Evolutionary conservation across 331 rosid species (phyloP), one percentile per base, ranked within the genome.

Genomic region (Stylosanthes scabra): DNA sequence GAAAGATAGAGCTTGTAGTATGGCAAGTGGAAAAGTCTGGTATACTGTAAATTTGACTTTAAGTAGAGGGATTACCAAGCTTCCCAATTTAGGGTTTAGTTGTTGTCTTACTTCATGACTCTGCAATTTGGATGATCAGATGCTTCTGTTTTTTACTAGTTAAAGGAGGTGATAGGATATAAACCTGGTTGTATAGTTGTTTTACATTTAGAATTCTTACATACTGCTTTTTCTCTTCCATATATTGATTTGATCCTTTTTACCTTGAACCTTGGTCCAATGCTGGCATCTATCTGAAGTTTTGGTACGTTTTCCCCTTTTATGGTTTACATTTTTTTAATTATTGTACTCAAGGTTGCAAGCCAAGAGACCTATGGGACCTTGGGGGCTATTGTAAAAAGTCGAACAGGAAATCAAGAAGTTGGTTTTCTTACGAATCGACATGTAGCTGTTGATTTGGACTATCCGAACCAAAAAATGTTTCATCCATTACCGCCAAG

Each of bases 401-500:
- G 99, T 83, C 87, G 96, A 72, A 90, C 99, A 16, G 99, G 97
- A 83, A 90, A 84, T 71, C 86, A 52, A 45, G 96, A 95, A 83
- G 87, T 90, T 86, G 99, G 99, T 66, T 95, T 92, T 69, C 98
- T 95, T 54, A 95, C 99, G 50, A 95, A 95, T 80, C 90, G 99
- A 29, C 99, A 95, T 84, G 99, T 95, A 37, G 99, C 99, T 67
- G 99, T 95, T 79, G 97, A 95, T 85, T 85, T 95, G 77, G 96
- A 95, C 87, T 95, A 90, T 78, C 99, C 99, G 59, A 95, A 83
- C 81, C 99, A 95, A 84, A 95, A 95, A 84, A 95, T 95, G 99
- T 95, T 92, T 85, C 99, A 95, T 76, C 99, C 99, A 3, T 81
- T 90, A 86, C 99, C 99, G 42, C 99, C 99, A 71, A 95, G 92